These are phyloP conservation scores for Puccinia hordei DNA, from an alignment of 1,284 basidiomycete genomes.

Conservation along the genomic window DNA sequence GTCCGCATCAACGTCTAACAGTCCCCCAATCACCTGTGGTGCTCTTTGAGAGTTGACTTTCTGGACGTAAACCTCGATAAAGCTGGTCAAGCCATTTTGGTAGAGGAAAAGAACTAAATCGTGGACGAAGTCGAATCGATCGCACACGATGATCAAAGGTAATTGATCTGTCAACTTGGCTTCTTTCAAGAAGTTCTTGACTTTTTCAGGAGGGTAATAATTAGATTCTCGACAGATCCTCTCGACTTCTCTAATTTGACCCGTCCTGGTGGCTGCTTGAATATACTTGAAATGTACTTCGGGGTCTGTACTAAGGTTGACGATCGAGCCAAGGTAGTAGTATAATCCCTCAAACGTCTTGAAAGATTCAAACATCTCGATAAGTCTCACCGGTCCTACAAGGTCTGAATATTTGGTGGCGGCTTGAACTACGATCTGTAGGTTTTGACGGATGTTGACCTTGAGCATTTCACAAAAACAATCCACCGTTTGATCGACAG, in stretches of 20 bases:
- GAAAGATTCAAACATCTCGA: conserved; percentile 98
- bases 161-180: conserved; percentile 95
- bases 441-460: conserved; percentile 95
- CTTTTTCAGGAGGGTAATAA: conserved; percentile 97
- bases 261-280: conserved; percentile 96
- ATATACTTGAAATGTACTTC: conserved; percentile 99
- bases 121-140: conserved; percentile 99
- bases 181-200: conserved; percentile 93
- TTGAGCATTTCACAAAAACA: conserved; percentile 97
- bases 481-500: conserved; percentile 96
- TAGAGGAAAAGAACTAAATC: conserved; percentile 98
- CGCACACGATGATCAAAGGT: conserved; percentile 99
- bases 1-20: conserved; percentile 98
- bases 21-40: conserved; percentile 95
- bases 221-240: conserved; percentile 98
- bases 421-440: conserved; percentile 95
- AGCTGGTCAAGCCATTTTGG: conserved; percentile 93
- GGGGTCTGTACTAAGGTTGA: conserved; percentile 92
- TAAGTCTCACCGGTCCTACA: conserved; percentile 91
- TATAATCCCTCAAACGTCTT: conserved; percentile 98
- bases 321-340: conserved; percentile 95
- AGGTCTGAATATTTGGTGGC: conserved; percentile 99
- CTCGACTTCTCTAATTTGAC: conserved; percentile 98
- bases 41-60: conserved; percentile 95
- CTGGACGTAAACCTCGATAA: conserved; percentile 99